Evolutionary conservation across 2,329 filamentous ascomycete species (phyloP), one percentile per base, ranked within the genome.

Genomic region (Colletotrichum liriopes): DNA sequence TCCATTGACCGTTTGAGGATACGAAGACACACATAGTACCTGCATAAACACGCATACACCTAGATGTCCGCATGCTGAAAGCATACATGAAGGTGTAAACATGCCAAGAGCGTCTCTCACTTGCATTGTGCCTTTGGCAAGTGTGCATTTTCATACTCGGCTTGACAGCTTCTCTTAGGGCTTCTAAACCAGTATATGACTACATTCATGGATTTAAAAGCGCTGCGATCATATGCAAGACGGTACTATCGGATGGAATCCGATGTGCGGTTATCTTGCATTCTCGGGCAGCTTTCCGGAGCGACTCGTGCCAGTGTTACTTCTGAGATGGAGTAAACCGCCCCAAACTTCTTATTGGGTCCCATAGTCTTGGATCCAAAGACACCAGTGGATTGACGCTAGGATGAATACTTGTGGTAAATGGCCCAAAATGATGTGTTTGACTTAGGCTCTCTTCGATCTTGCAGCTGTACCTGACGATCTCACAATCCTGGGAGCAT

Each of bases 381-480:
- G n/a, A 14, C n/a, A 12, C 11, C 18, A 26, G n/a, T 6, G n/a
- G n/a, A 12, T 9, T 5, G 8, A 23, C 11, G 11, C n/a, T 49
- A 6, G 8, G n/a, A 4, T 49, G 45, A 5, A 49, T 9, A 12
- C n/a, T 35, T 20, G 2, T 20, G 51, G 6, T 0, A 18, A 35
- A n/a, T 1, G 9, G 5, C 26, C 8, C 9, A 7, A 32, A 4
- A 18, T 14, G 60, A 29, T 41, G 47, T 26, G 32, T 20, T 52
- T n/a, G 39, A 39, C 45, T 35, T 14, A 54, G 47, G 20, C 11
- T 43, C 35, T 18, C 29, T 41, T 45, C 14, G 39, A 65, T 65
- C 41, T 39, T 49, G 29, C 41, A 58, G 63, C 29, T 49, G 26
- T 65, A 29, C 63, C 63, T 65, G 52, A 47, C 14, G 63, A 65